These are phyloP conservation scores for Teratosphaeria pseudoeucalypti DNA, from an alignment of 2,329 filamentous ascomycete genomes.

Conservation along the genomic window DNA sequence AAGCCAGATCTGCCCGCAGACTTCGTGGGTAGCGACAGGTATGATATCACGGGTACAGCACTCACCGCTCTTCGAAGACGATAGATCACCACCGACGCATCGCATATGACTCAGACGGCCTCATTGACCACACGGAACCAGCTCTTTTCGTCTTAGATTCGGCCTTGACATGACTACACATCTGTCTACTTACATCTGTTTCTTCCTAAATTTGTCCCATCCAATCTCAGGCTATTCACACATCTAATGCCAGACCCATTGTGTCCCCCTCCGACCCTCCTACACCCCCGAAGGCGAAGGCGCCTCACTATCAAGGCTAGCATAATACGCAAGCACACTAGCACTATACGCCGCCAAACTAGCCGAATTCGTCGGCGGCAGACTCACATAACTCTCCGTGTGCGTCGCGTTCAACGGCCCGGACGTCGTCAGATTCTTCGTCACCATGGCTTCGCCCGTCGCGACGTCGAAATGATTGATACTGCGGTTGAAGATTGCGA, in stretches of 20 bases:
- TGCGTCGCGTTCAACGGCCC: constrained; percentile 29
- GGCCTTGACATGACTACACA: no score
- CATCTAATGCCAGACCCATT: no score
- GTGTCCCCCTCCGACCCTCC: no score
- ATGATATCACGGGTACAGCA: no score
- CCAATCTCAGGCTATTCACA: background rate
- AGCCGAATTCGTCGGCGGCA: constrained; percentile 17
- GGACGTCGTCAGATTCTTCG: constrained; percentile 21
- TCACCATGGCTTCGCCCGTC: constrained; percentile 24
- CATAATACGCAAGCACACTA: constrained; percentile 4
- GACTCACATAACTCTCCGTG: constrained; percentile 26
- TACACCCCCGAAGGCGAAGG: background rate
- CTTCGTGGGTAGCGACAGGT: no score
- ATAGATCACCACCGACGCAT: no score
- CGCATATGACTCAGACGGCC: no score
- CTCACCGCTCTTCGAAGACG: no score
- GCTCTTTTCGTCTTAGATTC: no score
- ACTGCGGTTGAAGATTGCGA: constrained; percentile 22
- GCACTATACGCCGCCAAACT: background rate
- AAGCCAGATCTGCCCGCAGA: no score
- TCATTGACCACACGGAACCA: no score
- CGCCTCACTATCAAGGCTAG: constrained; percentile 3
- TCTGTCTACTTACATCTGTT: no score
- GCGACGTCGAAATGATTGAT: constrained; percentile 28
- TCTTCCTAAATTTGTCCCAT: background rate